A percentile compares a stretch with the other conserved stretches of the same genome.
Evolutionary conservation across 768 basidiomycete species (phyloP).

Genomic region (Leccinum subtestaceum): DNA sequence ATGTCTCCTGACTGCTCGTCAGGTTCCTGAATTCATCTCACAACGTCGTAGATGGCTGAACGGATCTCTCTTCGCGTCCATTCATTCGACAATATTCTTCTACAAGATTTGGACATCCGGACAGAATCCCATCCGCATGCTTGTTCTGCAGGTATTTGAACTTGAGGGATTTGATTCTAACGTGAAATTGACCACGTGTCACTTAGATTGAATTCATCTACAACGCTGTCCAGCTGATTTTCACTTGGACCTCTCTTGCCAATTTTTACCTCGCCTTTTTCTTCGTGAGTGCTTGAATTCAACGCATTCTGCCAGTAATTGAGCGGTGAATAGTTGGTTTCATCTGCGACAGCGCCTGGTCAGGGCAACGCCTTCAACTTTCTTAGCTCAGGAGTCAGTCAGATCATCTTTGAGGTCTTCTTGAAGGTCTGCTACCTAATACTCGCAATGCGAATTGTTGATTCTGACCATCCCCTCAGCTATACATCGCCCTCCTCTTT

Average conservation of each 20-base stretch:
- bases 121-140: slow-evolving; percentile 85
- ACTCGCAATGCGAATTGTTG: slow-evolving; percentile 16
- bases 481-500: slow-evolving; percentile 85
- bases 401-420: slow-evolving; percentile 75
- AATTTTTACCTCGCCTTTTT: slow-evolving; percentile 95
- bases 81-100: slow-evolving; percentile 89
- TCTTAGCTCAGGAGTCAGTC: slow-evolving; percentile 67
- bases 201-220: slow-evolving; percentile 85
- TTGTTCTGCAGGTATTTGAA: slow-evolving; percentile 51
- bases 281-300: slow-evolving; percentile 59
- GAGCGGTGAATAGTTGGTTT: slow-evolving; percentile 58
- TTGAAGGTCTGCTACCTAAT: slow-evolving; percentile 39
- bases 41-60: slow-evolving; percentile 89
- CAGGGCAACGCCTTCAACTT: slow-evolving; percentile 76
- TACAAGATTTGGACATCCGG: slow-evolving; percentile 88
- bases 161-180: neutral
- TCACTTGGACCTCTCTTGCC: slow-evolving; percentile 91
- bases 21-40: slow-evolving; percentile 91
- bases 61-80: slow-evolving; percentile 89
- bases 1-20: neutral
- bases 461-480: slow-evolving; percentile 32
- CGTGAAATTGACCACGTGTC: neutral
- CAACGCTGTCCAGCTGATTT: slow-evolving; percentile 83
- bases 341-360: slow-evolving; percentile 64
- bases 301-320: slow-evolving; percentile 20